phyloP scores from a whole-genome alignment of 164 flowering plant genomes.

The Kalanchoe fedtschenkoi region DNA sequence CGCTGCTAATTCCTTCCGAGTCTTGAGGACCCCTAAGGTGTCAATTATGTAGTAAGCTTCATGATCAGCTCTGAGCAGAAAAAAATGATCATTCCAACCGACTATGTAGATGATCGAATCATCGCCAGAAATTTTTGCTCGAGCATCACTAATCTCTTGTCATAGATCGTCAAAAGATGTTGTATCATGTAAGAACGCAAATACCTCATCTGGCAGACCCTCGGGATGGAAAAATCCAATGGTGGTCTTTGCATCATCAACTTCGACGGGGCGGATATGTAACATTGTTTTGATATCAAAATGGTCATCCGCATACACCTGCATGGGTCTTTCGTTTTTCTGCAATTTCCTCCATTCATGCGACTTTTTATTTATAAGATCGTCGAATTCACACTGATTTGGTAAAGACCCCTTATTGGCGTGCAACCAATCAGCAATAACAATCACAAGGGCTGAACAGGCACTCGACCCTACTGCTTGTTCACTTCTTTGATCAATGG shows the following conservation, averaged over 20 bases:
- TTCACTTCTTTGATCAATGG: slow-evolving; percentile 93
- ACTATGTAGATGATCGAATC: no score
- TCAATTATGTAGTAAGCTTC: no score
- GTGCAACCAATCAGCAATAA: slow-evolving; percentile 93
- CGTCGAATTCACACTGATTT: slow-evolving; percentile 76
- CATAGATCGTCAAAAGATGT: no score
- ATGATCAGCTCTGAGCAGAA: no score
- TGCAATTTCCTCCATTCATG: slow-evolving; percentile 89
- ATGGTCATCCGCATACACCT: slow-evolving; percentile 81
- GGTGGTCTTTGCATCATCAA: slow-evolving; percentile 55
- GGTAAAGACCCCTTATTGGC: slow-evolving; percentile 60
- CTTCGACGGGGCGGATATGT: slow-evolving; percentile 70
- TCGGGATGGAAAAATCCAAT: slow-evolving; percentile 91
- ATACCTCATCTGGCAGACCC: slow-evolving; percentile 59
- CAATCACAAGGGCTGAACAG: slow-evolving; percentile 91
- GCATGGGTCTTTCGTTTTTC: slow-evolving; percentile 55
- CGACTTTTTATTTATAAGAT: slow-evolving; percentile 83
- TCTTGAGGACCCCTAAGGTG: no score
- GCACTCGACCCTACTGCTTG: slow-evolving; percentile 97
- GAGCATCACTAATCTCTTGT: no score
- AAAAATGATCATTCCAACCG: no score
- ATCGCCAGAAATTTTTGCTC: no score
- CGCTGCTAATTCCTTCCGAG: no score
- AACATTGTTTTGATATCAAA: slow-evolving; percentile 93
- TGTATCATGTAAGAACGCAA: slow-evolving; percentile 77